A percentile compares a stretch with the other conserved stretches of the same genome.
phyloP scores from a whole-genome alignment of 768 basidiomycete species.

The Clathrus columnatus region DNA sequence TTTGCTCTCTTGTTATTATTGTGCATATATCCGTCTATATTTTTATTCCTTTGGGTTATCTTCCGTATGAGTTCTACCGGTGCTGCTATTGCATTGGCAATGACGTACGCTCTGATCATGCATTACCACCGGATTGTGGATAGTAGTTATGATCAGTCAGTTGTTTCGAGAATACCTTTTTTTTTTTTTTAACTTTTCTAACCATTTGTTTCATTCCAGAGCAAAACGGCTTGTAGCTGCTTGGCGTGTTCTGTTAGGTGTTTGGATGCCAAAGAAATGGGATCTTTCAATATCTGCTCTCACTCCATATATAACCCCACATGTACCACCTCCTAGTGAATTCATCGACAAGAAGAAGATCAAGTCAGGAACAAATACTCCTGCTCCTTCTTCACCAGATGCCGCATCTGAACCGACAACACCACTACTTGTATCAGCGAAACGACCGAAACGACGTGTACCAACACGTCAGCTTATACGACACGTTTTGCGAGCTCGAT shows the following conservation, averaged over 20 bases:
- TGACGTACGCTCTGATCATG: conserved; percentile 68
- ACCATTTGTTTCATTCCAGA: conserved; percentile 30
- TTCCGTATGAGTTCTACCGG: conserved; percentile 70
- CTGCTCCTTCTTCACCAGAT: conserved; percentile 17
- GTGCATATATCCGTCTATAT: conserved; percentile 72
- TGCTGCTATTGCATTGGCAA: conserved; percentile 55
- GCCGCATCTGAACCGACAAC: conserved; percentile 18
- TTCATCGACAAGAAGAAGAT: conserved; percentile 52
- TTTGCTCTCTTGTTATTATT: conserved; percentile 70
- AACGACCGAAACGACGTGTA: conserved; percentile 35
- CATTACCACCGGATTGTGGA: conserved; percentile 87
- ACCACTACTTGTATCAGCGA: conserved; percentile 12
- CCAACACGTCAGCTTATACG: conserved; percentile 80
- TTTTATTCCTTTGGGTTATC: conserved; percentile 79
- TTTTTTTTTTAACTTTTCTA: background rate
- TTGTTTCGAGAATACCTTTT: conserved; percentile 13
- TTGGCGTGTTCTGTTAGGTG: conserved; percentile 94
- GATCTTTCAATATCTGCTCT: conserved; percentile 73
- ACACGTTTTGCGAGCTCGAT: conserved; percentile 81
- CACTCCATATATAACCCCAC: conserved; percentile 61
- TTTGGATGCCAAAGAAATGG: conserved; percentile 83
- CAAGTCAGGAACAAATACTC: conserved; percentile 13
- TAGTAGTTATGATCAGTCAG: conserved; percentile 73
- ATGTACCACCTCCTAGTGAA: conserved; percentile 54
- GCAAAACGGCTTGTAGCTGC: conserved; percentile 82